Evolutionary conservation across 208 protist genomes (phyloP).

Genomic region (Crithidia thermophila): DNA sequence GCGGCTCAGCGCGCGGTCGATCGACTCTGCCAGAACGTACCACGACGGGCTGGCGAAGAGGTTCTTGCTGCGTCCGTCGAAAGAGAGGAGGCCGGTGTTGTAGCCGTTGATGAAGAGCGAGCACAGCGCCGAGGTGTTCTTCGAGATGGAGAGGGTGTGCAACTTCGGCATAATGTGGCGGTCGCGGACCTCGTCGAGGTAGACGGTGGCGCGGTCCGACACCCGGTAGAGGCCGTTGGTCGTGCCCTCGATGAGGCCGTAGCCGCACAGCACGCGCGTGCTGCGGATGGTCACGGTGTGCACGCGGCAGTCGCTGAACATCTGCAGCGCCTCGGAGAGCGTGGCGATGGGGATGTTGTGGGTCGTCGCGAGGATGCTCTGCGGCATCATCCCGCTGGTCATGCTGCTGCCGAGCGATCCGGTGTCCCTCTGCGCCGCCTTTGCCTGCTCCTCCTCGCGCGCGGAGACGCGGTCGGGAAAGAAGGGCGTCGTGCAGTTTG

Average conservation of each 20-base stretch:
- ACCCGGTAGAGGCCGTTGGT: background rate
- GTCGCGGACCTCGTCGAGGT: conserved; percentile 19
- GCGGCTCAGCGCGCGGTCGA: conserved; percentile 11
- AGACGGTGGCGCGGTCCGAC: conserved; percentile 6
- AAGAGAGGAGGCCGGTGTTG: conserved; percentile 35
- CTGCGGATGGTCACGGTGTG: conserved; percentile 28
- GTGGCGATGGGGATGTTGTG: conserved; percentile 3
- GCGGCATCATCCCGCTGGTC: conserved; percentile 1
- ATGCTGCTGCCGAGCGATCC: background rate
- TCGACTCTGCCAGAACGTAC: conserved; percentile 34
- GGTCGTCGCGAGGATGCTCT: background rate
- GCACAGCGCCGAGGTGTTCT: conserved; percentile 24
- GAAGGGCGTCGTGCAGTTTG: conserved; percentile 10
- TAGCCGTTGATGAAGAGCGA: conserved; percentile 32
- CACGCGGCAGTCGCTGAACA: conserved; percentile 34
- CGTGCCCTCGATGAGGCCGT: conserved; percentile 13
- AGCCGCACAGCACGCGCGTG: conserved; percentile 12
- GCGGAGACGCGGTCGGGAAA: conserved; percentile 13
- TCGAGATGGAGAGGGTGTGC: conserved; percentile 20
- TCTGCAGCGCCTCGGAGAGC: conserved; percentile 5
- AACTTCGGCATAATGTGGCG: conserved; percentile 11
- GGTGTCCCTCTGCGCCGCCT: background rate
- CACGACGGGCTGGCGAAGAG: conserved; percentile 35
- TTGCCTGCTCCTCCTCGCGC: conserved; percentile 8
- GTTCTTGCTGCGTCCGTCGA: conserved; percentile 29